These are phyloP conservation scores for Thielaviopsis cerberus DNA, from an alignment of 2,329 filamentous ascomycete species.

Conservation along the genomic window DNA sequence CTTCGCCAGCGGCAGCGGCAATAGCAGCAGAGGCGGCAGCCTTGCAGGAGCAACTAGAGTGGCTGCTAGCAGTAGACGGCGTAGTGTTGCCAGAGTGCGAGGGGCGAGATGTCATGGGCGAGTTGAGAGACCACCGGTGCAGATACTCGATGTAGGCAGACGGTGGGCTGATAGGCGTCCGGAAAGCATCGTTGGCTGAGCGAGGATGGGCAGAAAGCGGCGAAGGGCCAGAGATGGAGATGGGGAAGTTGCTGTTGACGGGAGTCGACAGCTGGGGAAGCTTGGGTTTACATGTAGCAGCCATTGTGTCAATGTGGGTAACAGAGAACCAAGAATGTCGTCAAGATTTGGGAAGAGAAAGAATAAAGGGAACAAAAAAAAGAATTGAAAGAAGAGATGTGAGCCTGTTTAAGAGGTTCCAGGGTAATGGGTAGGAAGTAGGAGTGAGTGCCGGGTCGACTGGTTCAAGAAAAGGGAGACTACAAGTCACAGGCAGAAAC, in stretches of 20 bases:
- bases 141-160: conserved; percentile 84
- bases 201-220: conserved; percentile 37
- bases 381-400: background rate
- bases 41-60: conserved; percentile 39
- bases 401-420: background rate
- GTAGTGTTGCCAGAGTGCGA: conserved; percentile 30
- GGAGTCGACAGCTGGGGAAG: conserved; percentile 44
- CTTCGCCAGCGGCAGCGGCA: conserved; percentile 9
- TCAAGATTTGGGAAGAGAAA: conserved; percentile 2
- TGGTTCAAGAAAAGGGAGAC: background rate
- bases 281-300: conserved; percentile 32
- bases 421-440: background rate
- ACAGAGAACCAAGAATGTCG: background rate
- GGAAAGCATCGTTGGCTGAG: conserved; percentile 37
- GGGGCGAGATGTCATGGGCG: conserved; percentile 39
- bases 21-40: conserved; percentile 22
- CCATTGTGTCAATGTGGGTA: conserved; percentile 10
- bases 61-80: conserved; percentile 27
- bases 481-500: background rate
- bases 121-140: conserved; percentile 60
- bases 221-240: conserved; percentile 44
- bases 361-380: conserved; percentile 1
- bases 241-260: conserved; percentile 43
- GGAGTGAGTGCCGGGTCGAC: background rate
- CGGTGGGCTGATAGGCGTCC: conserved; percentile 84